Conservation (phyloP, 495 filamentous ascomycete genomes). For the Cercophora scortea region DNA sequence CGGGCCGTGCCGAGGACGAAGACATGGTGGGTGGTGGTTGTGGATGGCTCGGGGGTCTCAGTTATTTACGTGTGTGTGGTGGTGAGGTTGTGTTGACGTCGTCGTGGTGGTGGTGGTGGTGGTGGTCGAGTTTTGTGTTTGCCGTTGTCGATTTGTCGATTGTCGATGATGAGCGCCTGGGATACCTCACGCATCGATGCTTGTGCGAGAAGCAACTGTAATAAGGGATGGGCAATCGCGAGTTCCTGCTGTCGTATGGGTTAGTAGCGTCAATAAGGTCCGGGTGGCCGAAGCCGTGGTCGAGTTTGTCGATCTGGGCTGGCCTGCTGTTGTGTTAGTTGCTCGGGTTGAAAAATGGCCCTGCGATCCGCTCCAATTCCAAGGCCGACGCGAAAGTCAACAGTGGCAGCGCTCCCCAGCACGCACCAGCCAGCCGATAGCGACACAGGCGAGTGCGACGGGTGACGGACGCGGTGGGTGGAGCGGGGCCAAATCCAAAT, state of each 20-base stretch:
- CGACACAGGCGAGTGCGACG: too few species aligned
- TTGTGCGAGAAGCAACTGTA: too few species aligned
- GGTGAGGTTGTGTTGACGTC: too few species aligned
- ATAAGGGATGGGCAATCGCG: neutral
- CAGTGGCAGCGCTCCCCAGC: conserved; percentile 7
- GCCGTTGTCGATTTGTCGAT: neutral
- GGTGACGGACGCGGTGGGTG: too few species aligned
- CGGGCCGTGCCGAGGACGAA: conserved; percentile 7
- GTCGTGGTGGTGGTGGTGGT: too few species aligned
- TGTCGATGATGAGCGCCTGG: neutral
- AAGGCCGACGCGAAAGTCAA: conserved; percentile 14
- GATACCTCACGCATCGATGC: too few species aligned
- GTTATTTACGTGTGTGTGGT: too few species aligned
- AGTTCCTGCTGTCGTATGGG: neutral
- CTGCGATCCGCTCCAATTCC: neutral
- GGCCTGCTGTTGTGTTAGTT: neutral
- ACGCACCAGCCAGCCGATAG: neutral
- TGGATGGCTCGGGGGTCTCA: too few species aligned
- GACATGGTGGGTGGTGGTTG: conserved; percentile 9
- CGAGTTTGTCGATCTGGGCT: neutral
- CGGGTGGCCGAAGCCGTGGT: conserved; percentile 13
- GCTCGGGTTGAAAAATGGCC: too few species aligned
- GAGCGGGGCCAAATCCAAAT: too few species aligned
- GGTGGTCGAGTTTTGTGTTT: neutral
- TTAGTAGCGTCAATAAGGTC: conserved; percentile 13